Conservation (phyloP, 257 asterid genomes). For the Solanum dulcamara region DNA sequence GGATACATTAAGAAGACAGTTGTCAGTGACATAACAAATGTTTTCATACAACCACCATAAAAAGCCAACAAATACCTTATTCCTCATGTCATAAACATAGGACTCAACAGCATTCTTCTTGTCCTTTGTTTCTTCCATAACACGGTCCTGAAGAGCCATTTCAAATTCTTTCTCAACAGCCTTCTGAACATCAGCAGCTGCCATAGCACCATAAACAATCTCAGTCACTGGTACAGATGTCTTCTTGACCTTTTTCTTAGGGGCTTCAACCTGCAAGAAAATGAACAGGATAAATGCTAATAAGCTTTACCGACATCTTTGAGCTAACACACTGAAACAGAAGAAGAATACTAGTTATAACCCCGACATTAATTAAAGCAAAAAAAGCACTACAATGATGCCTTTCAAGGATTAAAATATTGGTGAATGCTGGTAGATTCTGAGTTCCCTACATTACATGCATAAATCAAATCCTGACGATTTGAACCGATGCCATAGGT, state of each 20-base stretch:
- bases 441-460: background rate
- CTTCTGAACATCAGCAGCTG: conserved; percentile 59
- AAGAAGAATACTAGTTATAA: background rate
- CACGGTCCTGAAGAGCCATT: conserved; percentile 97
- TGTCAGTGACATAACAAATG: background rate
- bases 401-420: background rate
- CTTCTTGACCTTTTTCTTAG: conserved; percentile 87
- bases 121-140: conserved; percentile 98
- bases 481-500: background rate
- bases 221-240: conserved; percentile 66
- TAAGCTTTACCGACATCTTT: background rate
- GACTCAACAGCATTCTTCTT: conserved; percentile 96
- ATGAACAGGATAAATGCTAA: background rate
- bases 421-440: background rate
- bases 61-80: conserved; percentile 39
- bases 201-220: conserved; percentile 61
- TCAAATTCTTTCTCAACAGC: conserved; percentile 91
- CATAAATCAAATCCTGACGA: background rate
- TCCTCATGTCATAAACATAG: conserved; percentile 86
- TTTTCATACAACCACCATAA: background rate
- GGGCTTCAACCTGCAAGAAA: conserved; percentile 35
- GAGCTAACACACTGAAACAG: background rate
- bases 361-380: background rate
- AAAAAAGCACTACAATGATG: background rate
- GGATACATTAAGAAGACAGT: conserved; percentile 6